A percentile compares a stretch with the other conserved stretches of the same genome.
phyloP scores from a whole-genome alignment of 805 yeast genomes.

The Nakazawaea anatomiae region DNA sequence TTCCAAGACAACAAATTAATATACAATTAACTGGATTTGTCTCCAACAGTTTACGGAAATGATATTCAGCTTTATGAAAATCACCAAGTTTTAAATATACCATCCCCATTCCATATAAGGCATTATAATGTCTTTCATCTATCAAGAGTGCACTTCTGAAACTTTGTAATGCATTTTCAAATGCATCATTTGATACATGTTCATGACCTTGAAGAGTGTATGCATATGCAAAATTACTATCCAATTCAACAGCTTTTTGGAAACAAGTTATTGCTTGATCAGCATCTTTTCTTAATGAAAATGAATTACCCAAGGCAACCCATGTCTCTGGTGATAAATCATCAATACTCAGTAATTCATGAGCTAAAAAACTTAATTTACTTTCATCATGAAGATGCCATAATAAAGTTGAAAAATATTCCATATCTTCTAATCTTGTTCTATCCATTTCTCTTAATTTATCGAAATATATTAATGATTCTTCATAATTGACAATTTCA shows the following conservation, averaged over 20 bases:
- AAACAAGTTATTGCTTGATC: slow-evolving; percentile 89
- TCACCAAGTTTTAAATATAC: slow-evolving; percentile 84
- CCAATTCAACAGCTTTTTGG: slow-evolving; percentile 65
- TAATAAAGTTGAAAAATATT: slow-evolving; percentile 77
- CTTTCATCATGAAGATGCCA: slow-evolving; percentile 89
- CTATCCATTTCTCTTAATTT: slow-evolving; percentile 65
- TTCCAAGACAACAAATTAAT: slow-evolving; percentile 87
- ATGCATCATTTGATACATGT: slow-evolving; percentile 79
- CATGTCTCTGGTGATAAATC: slow-evolving; percentile 76
- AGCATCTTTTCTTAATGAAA: slow-evolving; percentile 76
- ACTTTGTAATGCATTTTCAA: slow-evolving; percentile 79
- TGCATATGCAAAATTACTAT: slow-evolving; percentile 75
- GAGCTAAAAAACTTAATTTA: slow-evolving; percentile 75
- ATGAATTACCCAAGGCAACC: slow-evolving; percentile 88
- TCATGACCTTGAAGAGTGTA: slow-evolving; percentile 95
- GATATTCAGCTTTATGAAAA: slow-evolving; percentile 74
- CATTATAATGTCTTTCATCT: slow-evolving; percentile 85
- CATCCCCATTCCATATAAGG: slow-evolving; percentile 95
- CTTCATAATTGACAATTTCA: slow-evolving; percentile 81
- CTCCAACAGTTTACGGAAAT: slow-evolving; percentile 79
- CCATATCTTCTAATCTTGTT: slow-evolving; percentile 83
- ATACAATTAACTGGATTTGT: slow-evolving; percentile 90
- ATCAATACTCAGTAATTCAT: slow-evolving; percentile 67
- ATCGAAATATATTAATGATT: slow-evolving; percentile 59
- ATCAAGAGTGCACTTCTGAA: slow-evolving; percentile 73